Evolutionary conservation across 768 basidiomycete species (phyloP), one percentile per base, ranked within the genome.

Genomic region (Russula foetens): DNA sequence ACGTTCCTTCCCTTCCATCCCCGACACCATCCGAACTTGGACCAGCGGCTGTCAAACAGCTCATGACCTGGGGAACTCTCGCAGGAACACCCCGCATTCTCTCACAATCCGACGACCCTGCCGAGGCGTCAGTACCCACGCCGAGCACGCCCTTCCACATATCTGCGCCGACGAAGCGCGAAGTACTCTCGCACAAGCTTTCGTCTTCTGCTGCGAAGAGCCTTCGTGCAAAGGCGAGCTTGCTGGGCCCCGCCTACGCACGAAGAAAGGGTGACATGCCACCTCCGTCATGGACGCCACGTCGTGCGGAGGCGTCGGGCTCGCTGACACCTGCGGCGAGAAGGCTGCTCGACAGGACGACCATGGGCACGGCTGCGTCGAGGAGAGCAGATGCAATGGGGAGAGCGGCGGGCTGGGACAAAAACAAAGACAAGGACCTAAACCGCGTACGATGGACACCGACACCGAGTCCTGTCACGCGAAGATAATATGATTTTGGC

Each of bases 31-130:
- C 84, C 6, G 79, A 90, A 67, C 81, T 98, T 48, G 91, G 90
- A 0, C 83, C 93, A 2, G 75, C 79, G 5, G 89, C 91, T 1
- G 79, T 98, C 53, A 92, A 93, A 68, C 87, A 98, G 66, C 81
- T 99, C 17, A 93, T 98, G 88, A 99, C 97, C 14, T 95, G 92
- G 93, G 97, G 97, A 2, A 94, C 92, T 14, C 78, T 98, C 24
- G 84, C 86, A 64, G 87, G 90, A 17, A 98, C 97, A 9, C 97
- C 97, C 3, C 86, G 96, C 55, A 80, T 97, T 5, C 81, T 98
- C 64, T 84, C 84, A 12, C 76, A 81, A 66, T 74, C 79, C 11
- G 80, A 84, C 38, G 81, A 88, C 65, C 75, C 79, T 4, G 70
- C 74, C 2, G 79, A 80, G 56, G 58, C 64, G 9, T 65, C 69